phyloP scores from a whole-genome alignment of 2,329 filamentous ascomycete species.

The Periconia macrospinosa region DNA sequence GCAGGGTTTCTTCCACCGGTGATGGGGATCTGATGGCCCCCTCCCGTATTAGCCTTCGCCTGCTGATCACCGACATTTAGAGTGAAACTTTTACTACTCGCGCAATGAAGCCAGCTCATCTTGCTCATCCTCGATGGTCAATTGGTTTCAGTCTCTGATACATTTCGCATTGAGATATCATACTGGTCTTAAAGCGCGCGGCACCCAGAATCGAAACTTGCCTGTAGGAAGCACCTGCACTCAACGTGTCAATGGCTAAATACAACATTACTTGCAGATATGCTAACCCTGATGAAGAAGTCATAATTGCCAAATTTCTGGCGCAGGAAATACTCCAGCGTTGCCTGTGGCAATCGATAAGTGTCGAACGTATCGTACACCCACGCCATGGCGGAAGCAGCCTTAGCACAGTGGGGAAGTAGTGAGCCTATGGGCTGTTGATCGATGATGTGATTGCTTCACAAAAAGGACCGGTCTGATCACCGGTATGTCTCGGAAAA shows the following conservation, averaged over 20 bases:
- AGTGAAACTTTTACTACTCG: not conserved
- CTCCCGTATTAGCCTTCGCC: not conserved
- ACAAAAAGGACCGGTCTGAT: not conserved
- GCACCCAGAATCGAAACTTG: conserved; percentile 15
- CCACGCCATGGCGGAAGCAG: not conserved
- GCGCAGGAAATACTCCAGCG: conserved; percentile 11
- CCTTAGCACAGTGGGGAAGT: not conserved
- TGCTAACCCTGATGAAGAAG: conserved; percentile 13
- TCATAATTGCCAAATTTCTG: conserved; percentile 9
- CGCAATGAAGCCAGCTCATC: not conserved
- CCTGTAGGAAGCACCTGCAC: conserved; percentile 10
- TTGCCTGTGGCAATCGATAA: conserved; percentile 8
- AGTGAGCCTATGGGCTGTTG: not conserved
- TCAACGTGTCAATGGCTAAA: not conserved
- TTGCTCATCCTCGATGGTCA: not conserved
- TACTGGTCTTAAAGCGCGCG: conserved; percentile 2
- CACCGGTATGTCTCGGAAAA: not conserved
- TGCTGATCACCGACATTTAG: not conserved
- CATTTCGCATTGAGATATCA: not conserved
- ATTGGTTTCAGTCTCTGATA: not conserved
- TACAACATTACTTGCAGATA: not conserved
- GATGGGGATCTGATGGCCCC: not conserved
- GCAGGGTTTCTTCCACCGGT: not conserved
- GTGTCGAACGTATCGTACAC: conserved; percentile 13
- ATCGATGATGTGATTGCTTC: not conserved